Conservation (phyloP, 768 basidiomycete species). For the Thelephora aurantiotincta region DNA sequence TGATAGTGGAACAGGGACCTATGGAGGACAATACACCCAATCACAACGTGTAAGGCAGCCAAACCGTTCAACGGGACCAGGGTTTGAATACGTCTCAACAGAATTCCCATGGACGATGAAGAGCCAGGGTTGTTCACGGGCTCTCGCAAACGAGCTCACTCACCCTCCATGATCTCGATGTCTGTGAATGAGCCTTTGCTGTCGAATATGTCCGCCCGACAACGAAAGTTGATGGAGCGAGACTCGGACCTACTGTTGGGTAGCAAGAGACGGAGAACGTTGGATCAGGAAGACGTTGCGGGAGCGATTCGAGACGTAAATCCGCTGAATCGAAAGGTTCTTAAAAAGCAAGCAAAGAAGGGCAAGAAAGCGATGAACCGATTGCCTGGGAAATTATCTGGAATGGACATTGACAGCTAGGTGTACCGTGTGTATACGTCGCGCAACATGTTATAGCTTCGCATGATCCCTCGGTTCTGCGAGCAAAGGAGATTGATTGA, state of each 20-base stretch:
- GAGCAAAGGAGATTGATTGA: conserved; percentile 1
- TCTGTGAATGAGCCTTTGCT: not conserved
- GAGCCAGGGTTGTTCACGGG: not conserved
- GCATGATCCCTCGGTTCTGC: not conserved
- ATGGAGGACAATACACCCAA: conserved; percentile 17
- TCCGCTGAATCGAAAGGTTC: conserved; percentile 40
- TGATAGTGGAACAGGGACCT: conserved; percentile 20
- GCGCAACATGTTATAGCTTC: not conserved
- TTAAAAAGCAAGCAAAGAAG: conserved; percentile 55
- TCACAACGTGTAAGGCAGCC: not conserved
- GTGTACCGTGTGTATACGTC: too few species aligned
- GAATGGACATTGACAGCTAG: not conserved
- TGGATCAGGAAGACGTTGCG: not conserved
- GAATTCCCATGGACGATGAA: not conserved
- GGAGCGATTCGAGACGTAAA: conserved; percentile 21
- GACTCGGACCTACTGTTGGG: not conserved
- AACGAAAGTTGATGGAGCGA: not conserved
- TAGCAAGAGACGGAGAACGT: not conserved
- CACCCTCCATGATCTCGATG: not conserved
- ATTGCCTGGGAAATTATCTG: not conserved
- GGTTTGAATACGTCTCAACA: not conserved
- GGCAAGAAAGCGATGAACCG: conserved; percentile 37
- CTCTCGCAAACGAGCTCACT: not conserved
- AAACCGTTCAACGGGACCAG: not conserved
- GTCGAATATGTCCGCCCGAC: not conserved